Evolutionary conservation across 2,329 filamentous ascomycete genomes (phyloP).

Genomic region (Bertia moriformis): DNA sequence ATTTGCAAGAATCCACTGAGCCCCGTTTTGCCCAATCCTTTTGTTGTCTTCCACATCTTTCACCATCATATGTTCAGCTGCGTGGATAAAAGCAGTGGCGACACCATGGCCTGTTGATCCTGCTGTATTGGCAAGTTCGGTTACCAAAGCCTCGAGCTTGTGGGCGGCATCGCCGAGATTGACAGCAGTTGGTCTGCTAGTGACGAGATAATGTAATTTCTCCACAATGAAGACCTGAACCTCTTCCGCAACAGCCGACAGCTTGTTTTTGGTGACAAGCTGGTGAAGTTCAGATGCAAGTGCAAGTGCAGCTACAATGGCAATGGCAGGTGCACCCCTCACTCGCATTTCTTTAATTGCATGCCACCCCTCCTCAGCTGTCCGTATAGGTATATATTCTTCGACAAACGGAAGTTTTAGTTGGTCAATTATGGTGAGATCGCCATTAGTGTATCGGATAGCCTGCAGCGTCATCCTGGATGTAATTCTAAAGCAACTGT

Average conservation of each 20-base stretch:
- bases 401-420: constrained; percentile 44
- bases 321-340: constrained; percentile 46
- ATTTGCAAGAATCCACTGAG: constrained; percentile 43
- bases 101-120: constrained; percentile 19
- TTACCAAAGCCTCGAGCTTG: constrained; percentile 36
- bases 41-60: constrained; percentile 50
- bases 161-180: constrained; percentile 47
- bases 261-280: constrained; percentile 14
- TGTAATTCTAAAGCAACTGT: too few relatives aligned
- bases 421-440: constrained; percentile 47
- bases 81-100: constrained; percentile 35
- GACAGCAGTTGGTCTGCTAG: constrained; percentile 50
- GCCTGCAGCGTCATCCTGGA: constrained; percentile 45
- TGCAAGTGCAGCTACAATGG: constrained; percentile 48
- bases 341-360: constrained; percentile 53
- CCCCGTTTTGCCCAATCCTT: constrained; percentile 44
- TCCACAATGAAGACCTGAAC: constrained; percentile 34
- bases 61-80: constrained; percentile 46
- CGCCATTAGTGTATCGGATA: constrained; percentile 40
- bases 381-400: constrained; percentile 35
- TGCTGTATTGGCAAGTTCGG: constrained; percentile 11
- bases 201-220: constrained; percentile 45
- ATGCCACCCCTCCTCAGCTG: constrained; percentile 45
- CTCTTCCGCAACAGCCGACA: constrained; percentile 30
- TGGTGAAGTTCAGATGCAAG: constrained; percentile 41